These are phyloP conservation scores for Tetramitus jugosus DNA, from an alignment of 208 protist species.

Conservation along the genomic window DNA sequence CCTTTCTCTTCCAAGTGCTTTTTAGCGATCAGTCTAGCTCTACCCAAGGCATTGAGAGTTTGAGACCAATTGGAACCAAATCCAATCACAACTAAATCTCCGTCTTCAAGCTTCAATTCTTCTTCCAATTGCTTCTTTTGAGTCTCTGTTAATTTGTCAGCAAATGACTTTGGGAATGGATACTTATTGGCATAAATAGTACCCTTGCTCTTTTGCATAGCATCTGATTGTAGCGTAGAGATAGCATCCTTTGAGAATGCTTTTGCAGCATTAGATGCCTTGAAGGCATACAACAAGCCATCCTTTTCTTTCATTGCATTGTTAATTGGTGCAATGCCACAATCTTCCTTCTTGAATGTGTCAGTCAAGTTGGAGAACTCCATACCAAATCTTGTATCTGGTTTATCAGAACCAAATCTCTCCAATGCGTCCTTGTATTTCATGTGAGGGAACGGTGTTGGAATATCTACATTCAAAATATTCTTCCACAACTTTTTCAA, in stretches of 20 bases:
- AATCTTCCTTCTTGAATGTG: neutral
- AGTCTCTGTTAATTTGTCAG: neutral
- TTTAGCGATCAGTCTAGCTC: neutral
- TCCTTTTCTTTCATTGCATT: neutral
- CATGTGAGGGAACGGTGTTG: constrained; percentile 40
- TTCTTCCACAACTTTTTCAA: constrained; percentile 43
- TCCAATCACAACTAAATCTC: neutral
- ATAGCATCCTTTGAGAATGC: no score
- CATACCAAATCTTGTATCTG: constrained; percentile 41
- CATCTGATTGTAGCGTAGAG: no score
- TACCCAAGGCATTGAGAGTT: neutral
- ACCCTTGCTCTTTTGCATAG: no score
- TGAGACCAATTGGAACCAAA: neutral
- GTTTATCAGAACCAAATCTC: constrained; percentile 54
- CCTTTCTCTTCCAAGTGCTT: constrained; percentile 4
- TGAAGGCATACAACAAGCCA: neutral
- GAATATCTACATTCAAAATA: constrained; percentile 26
- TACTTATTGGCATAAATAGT: no score
- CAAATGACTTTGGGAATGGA: no score
- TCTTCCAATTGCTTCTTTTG: neutral
- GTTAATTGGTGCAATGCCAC: neutral
- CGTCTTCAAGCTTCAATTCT: neutral
- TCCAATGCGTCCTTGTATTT: constrained; percentile 44
- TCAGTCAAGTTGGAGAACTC: constrained; percentile 18
- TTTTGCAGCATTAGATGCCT: no score